A percentile compares a stretch with the other conserved stretches of the same genome.
These are phyloP conservation scores for Cystobasidiaceae sp. DNA, from an alignment of 1,284 basidiomycete species.

Conservation along the genomic window DNA sequence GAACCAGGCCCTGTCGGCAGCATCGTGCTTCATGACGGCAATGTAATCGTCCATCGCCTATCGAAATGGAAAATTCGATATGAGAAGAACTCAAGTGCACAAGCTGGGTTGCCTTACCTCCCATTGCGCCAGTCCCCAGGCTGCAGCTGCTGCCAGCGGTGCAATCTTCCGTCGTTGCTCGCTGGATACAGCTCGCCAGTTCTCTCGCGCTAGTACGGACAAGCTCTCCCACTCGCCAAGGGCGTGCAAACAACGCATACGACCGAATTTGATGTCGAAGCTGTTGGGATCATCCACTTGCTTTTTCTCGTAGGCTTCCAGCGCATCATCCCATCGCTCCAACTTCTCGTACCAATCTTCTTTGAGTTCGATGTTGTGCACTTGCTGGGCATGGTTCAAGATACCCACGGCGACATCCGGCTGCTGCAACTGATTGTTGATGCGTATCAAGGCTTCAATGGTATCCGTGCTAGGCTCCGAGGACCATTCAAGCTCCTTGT, in stretches of 20 bases:
- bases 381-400: slow-evolving; percentile 71
- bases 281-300: slow-evolving; percentile 63
- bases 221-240: slow-evolving; percentile 97
- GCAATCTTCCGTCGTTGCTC: slow-evolving; percentile 89
- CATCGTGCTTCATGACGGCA: slow-evolving; percentile 85
- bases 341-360: slow-evolving; percentile 98
- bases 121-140: slow-evolving; percentile 96
- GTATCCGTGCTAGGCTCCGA: slow-evolving; percentile 72
- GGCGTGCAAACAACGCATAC: slow-evolving; percentile 94
- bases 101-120: slow-evolving; percentile 50
- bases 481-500: slow-evolving; percentile 98
- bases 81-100: neutral
- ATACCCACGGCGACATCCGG: slow-evolving; percentile 95
- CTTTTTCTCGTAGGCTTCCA: slow-evolving; percentile 79
- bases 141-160: slow-evolving; percentile 92
- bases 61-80: no score
- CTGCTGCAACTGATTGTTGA: slow-evolving; percentile 96
- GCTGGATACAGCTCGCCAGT: slow-evolving; percentile 72
- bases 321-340: slow-evolving; percentile 92
- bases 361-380: slow-evolving; percentile 61
- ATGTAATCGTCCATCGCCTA: slow-evolving; percentile 93
- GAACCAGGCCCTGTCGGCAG: slow-evolving; percentile 92
- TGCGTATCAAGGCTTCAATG: slow-evolving; percentile 90
- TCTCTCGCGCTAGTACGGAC: slow-evolving; percentile 77
- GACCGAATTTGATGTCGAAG: slow-evolving; percentile 70